phyloP scores from a whole-genome alignment of 306 rosid genomes.

The Nissolia schottii region DNA sequence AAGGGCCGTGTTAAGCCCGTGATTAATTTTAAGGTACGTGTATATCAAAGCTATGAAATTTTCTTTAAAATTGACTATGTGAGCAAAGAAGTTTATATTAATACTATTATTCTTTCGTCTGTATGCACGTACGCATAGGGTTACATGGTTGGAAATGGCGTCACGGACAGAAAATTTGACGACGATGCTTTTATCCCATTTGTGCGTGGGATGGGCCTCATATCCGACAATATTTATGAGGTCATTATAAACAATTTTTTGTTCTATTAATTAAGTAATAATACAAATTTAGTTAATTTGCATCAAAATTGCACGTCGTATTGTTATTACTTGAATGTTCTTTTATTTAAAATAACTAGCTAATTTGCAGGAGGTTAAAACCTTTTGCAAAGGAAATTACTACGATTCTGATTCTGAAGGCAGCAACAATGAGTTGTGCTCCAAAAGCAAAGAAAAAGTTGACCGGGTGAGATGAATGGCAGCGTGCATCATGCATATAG shows the following conservation, averaged over 20 bases:
- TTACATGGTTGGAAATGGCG: constrained; percentile 80
- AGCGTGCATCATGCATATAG: not conserved
- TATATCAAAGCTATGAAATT: not conserved
- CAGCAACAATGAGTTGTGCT: constrained; percentile 17
- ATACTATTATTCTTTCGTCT: not conserved
- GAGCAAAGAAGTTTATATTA: not conserved
- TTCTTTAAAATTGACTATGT: not conserved
- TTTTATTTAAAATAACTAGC: not conserved
- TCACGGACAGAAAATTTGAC: constrained; percentile 57
- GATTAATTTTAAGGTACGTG: constrained; percentile 76
- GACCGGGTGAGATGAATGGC: constrained; percentile 28
- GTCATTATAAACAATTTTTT: constrained; percentile 13
- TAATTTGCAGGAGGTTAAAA: constrained; percentile 17
- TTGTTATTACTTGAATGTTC: too few relatives aligned
- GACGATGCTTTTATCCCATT: constrained; percentile 71
- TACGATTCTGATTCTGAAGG: constrained; percentile 3
- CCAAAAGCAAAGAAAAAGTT: constrained; percentile 11
- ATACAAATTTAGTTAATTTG: not conserved
- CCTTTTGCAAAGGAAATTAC: constrained; percentile 48
- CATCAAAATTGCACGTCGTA: too few relatives aligned
- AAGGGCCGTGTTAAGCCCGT: constrained; percentile 37
- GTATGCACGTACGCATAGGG: too few relatives aligned
- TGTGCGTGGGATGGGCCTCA: constrained; percentile 83
- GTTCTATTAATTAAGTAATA: not conserved
- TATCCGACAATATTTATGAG: constrained; percentile 55